Base-by-base conservation (phyloP, 2,329 filamentous ascomycete species). In the Aureobasidium sp. region DNA sequence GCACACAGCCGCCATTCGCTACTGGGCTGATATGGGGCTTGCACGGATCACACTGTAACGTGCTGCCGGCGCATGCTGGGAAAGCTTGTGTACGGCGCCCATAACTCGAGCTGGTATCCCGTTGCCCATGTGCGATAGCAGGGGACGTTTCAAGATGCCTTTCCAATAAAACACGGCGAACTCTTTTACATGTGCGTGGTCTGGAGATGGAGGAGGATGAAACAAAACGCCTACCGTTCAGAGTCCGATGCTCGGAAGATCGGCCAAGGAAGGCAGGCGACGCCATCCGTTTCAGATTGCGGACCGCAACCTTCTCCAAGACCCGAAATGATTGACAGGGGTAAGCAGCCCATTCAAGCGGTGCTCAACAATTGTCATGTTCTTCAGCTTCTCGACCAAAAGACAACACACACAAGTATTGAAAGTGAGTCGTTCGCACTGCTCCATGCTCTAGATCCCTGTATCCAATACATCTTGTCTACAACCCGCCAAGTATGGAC, bases 291-390 rank as follows among this genome's bases (percentile, higher is more conserved):
- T 58, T 58, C 54, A 58, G 42, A 39, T 58, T 58, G 27, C 40
- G 54, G 40, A 17, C 54, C 14, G n/a, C 45, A 58, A 58, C 54
- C 54, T 58, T 58, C 54, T 58, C 42, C 42, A 39, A 27, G 29
- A 58, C 42, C 54, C 42, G 54, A 48, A 58, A 33, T 48, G 54
- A 58, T 58, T 29, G 54, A 58, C 54, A 58, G 54, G 54, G 54
- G 54, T n/a, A 29, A 45, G 42, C 22, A 45, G 39, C 24, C 19
- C 27, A 40, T 29, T 9, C 33, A 35, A 35, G 50, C 37, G 31
- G 19, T 42, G 52, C 53, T 45, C 39, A 57, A 57, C 53, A 57
- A 45, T 45, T 57, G 40, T 45, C 53, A 22, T 29, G 14, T 33
- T 27, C 40, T 45, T 22, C 39, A 57, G 40, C 39, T 35, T 29